Base-by-base conservation (phyloP, 257 asterid species). In the Misopates orontium region DNA sequence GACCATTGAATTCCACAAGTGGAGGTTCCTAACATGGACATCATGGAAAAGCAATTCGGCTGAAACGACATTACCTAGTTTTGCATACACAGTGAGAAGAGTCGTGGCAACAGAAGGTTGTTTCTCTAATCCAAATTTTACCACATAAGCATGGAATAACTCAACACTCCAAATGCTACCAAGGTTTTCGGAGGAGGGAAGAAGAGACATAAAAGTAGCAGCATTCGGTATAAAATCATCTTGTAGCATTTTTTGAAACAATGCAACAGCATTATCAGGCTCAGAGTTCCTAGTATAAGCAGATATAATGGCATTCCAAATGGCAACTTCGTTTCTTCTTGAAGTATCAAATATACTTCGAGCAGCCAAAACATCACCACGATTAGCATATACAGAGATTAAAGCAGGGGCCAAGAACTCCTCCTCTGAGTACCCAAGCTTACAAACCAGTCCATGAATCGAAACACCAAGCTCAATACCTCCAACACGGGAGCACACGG, bases 1-100 rank as follows among this genome's bases (percentile, higher is more conserved):
- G 25, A 87, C 80, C 84, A 85, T 75, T 1, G 95, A 79, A 60
- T 87, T 87, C 90, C 90, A 85, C 11, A 81, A 63, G 14, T 83
- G 59, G 62, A 72, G 64, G 62, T 68, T 79, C 68, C 75, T 83
- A 13, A 45, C 15, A 23, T 20, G 51, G 50, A 71, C 42, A 10
- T 68, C 67, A 24, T 10, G n/a, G 50, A 78, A 87, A 56, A 87
- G 80, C 48, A 62, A 71, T 75, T 79, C 81, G 0, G 90, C 82
- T 13, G 92, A 77, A 51, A 72, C 63, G 10, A 85, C 62, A 67
- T 77, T 60, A 21, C 84, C 85, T 63, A 81, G 71, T 55, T 81
- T 85, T 39, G 88, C 80, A 78, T 87, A 83, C 39, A 60, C 80
- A 0, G 92, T 83, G 1, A 83, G 64, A 66, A 87, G 76, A 62